phyloP scores from a whole-genome alignment of 2,329 filamentous ascomycete species.

The Blastomyces silverae region DNA sequence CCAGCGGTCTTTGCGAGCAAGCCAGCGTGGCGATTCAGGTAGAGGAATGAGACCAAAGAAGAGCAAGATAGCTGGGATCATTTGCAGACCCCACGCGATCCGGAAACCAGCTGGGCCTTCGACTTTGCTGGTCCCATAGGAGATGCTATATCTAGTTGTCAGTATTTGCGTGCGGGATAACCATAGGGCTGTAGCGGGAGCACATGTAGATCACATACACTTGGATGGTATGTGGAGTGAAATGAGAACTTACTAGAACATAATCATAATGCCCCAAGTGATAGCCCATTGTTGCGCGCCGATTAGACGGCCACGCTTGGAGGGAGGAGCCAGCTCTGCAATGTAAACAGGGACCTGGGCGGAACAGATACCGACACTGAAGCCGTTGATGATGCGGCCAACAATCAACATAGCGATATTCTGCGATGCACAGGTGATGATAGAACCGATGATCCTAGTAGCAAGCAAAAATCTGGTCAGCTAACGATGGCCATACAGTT shows the following conservation, averaged over 20 bases:
- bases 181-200: neutral
- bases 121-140: constrained; percentile 56
- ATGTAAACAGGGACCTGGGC: constrained; percentile 41
- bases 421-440: constrained; percentile 57
- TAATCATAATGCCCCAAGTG: constrained; percentile 45
- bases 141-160: constrained; percentile 39
- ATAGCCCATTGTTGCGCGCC: constrained; percentile 41
- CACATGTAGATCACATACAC: neutral
- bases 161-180: constrained; percentile 9
- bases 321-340: constrained; percentile 36
- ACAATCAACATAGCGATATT: constrained; percentile 54
- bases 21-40: constrained; percentile 58
- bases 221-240: neutral
- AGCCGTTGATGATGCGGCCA: constrained; percentile 39
- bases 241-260: constrained; percentile 50
- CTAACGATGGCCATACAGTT: neutral
- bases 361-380: constrained; percentile 39
- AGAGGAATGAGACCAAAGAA: constrained; percentile 48
- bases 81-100: constrained; percentile 59
- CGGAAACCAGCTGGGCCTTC: constrained; percentile 51
- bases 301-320: constrained; percentile 40
- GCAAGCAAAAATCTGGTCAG: neutral
- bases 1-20: constrained; percentile 56
- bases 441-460: constrained; percentile 48
- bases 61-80: constrained; percentile 54